phyloP scores from a whole-genome alignment of 192 early-diverging fungal genomes.

The Ambispora gerdemannii region DNA sequence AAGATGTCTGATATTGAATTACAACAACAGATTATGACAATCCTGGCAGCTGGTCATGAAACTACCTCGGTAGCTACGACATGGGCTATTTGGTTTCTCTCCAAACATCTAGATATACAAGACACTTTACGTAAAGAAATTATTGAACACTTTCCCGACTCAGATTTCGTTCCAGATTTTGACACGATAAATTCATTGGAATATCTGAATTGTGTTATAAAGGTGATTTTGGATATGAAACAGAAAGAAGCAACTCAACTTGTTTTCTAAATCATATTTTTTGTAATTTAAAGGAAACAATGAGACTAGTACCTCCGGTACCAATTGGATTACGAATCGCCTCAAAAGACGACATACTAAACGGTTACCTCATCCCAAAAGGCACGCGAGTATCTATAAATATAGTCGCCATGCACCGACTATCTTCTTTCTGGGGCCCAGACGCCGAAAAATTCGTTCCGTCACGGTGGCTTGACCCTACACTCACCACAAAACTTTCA shows the following conservation, averaged over 20 bases:
- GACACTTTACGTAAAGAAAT: conserved; percentile 48
- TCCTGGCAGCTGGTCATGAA: conserved; percentile 60
- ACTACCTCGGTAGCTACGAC: conserved; percentile 47
- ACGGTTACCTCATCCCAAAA: conserved; percentile 49
- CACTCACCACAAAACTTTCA: conserved; percentile 28
- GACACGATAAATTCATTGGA: conserved; percentile 48
- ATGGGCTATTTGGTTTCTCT: conserved; percentile 52
- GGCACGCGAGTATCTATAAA: conserved; percentile 40
- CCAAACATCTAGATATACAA: conserved; percentile 45
- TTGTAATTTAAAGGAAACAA: no score
- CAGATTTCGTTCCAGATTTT: conserved; percentile 37
- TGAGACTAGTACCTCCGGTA: no score
- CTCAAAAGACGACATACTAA: conserved; percentile 36
- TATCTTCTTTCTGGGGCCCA: conserved; percentile 45
- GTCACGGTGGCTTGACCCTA: conserved; percentile 48
- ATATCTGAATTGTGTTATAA: conserved; percentile 50
- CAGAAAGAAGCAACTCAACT: no score
- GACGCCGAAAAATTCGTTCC: conserved; percentile 54
- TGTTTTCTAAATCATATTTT: no score
- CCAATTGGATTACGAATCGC: conserved; percentile 47
- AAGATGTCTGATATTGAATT: conserved; percentile 46
- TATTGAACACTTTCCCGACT: conserved; percentile 34
- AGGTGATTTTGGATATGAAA: conserved; percentile 53
- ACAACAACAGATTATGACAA: conserved; percentile 54
- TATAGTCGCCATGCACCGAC: conserved; percentile 41